Percentiles rank a stretch among this genome's conserved stretches.
Conservation (phyloP, 805 yeast species). For the Candida sithepensis region DNA sequence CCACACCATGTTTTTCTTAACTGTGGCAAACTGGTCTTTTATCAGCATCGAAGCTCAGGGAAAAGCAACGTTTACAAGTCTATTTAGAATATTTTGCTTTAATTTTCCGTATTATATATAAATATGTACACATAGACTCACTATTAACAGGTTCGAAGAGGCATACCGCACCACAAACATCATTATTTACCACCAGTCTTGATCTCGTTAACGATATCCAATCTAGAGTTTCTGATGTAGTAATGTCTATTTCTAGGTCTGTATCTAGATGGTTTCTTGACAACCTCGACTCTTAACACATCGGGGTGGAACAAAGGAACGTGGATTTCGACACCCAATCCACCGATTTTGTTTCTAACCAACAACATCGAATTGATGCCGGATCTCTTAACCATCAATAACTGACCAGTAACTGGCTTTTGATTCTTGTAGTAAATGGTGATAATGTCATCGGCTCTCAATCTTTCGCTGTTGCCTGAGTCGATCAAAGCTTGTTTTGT, state of each 20-base stretch:
- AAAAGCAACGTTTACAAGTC: too few relatives aligned
- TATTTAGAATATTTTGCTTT: neutral
- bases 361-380: conserved; percentile 72
- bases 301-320: conserved; percentile 80
- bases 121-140: neutral
- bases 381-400: conserved; percentile 70
- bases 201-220: conserved; percentile 67
- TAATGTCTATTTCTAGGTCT: conserved; percentile 82
- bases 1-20: too few relatives aligned
- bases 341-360: conserved; percentile 76
- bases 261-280: conserved; percentile 70
- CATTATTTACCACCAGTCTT: conserved; percentile 30
- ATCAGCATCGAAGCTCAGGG: too few relatives aligned
- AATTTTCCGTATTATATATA: neutral
- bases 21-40: too few relatives aligned
- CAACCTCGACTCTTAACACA: conserved; percentile 69
- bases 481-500: conserved; percentile 56
- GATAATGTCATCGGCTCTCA: conserved; percentile 80
- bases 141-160: neutral
- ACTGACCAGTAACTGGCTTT: conserved; percentile 71
- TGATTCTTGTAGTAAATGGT: conserved; percentile 67
- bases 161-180: neutral
- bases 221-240: conserved; percentile 76
- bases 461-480: conserved; percentile 40
- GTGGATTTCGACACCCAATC: conserved; percentile 81